Percentiles rank a stretch among this genome's conserved stretches.
Evolutionary conservation across 2,329 filamentous ascomycete genomes (phyloP).

Genomic region (Chrysoporthe puriensis): DNA sequence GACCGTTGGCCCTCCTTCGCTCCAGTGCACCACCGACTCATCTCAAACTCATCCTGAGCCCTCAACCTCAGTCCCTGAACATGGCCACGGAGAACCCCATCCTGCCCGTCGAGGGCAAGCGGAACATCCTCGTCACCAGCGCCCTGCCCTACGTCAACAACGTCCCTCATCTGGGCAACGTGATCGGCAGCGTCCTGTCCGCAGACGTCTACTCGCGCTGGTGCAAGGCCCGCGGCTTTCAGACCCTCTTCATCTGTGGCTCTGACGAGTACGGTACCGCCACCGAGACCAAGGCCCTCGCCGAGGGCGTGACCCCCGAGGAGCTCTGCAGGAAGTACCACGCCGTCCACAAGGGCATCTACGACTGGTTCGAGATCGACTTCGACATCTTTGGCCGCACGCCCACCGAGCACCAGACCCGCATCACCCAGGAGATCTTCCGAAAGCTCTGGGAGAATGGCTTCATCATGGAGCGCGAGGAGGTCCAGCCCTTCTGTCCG

Average conservation of each 20-base stretch:
- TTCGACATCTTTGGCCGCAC: slow-evolving; percentile 97
- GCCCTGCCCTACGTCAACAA: slow-evolving; percentile 86
- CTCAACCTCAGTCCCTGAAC: not conserved
- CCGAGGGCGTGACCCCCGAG: slow-evolving; percentile 80
- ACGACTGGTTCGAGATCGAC: slow-evolving; percentile 93
- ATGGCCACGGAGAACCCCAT: slow-evolving; percentile 45
- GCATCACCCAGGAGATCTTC: slow-evolving; percentile 93
- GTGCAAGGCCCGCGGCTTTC: slow-evolving; percentile 77
- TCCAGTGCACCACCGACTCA: not conserved
- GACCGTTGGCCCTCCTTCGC: not conserved
- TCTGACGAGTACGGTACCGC: slow-evolving; percentile 95
- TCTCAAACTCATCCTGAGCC: not conserved
- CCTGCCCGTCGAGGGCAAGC: slow-evolving; percentile 72
- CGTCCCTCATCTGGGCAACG: slow-evolving; percentile 84
- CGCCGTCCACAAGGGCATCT: slow-evolving; percentile 85
- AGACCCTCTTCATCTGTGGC: slow-evolving; percentile 84
- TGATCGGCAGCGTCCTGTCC: slow-evolving; percentile 84
- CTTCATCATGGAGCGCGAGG: slow-evolving; percentile 83
- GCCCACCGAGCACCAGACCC: slow-evolving; percentile 83
- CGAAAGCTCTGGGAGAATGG: slow-evolving; percentile 84
- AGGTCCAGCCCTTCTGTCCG: slow-evolving; percentile 84
- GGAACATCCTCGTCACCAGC: slow-evolving; percentile 88
- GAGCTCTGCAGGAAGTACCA: slow-evolving; percentile 93
- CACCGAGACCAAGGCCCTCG: slow-evolving; percentile 92
- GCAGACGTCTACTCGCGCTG: slow-evolving; percentile 86